Evolutionary conservation across 805 yeast genomes (phyloP).

Genomic region (Yamadazyma nakazawae): DNA sequence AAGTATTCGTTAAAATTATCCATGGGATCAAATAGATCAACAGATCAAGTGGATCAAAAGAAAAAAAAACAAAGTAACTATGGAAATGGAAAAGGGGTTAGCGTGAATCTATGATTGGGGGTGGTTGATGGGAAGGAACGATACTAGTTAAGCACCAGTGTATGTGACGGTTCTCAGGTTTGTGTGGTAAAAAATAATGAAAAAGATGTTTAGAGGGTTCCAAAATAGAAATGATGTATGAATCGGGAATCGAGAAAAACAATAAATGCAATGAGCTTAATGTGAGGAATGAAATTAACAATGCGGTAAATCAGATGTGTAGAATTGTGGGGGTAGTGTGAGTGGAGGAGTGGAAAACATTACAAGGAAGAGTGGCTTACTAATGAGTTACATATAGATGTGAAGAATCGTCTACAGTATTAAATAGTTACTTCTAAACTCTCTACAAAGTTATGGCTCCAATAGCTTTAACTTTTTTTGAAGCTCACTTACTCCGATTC

Average conservation of each 20-base stretch:
- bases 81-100: not conserved
- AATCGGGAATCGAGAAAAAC: conserved; percentile 6
- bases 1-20: conserved; percentile 7
- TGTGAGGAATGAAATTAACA: not conserved
- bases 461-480: too few species aligned
- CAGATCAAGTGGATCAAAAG: not conserved
- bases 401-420: too few species aligned
- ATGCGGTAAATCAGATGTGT: not conserved
- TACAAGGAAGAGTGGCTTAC: not conserved
- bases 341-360: not conserved
- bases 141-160: not conserved
- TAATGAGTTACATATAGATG: not conserved
- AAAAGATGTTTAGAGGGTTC: not conserved
- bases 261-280: conserved; percentile 2
- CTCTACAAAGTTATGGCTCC: too few species aligned
- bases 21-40: conserved; percentile 6
- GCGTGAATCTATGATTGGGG: not conserved
- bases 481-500: too few species aligned
- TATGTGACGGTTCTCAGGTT: not conserved
- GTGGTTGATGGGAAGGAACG: not conserved
- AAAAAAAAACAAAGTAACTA: too few species aligned
- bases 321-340: not conserved
- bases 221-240: conserved; percentile 3
- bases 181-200: not conserved
- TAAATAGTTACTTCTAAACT: too few species aligned